Evolutionary conservation across 2,329 filamentous ascomycete species (phyloP).

Genomic region (Hymenoscyphus fructigenus): DNA sequence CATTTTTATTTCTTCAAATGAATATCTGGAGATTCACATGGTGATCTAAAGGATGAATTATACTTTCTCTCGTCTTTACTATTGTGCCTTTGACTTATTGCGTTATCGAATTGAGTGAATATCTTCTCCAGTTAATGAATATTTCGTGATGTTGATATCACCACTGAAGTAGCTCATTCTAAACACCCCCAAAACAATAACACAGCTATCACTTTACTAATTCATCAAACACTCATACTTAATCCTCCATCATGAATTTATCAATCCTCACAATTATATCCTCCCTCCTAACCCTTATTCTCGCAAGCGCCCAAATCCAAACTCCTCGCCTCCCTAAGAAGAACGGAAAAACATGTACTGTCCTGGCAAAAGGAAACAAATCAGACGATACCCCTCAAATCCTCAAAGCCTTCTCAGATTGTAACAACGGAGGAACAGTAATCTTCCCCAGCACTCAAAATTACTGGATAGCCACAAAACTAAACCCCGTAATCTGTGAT

Average conservation of each 20-base stretch:
- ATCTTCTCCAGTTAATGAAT: too few species aligned
- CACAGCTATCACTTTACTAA: too few species aligned
- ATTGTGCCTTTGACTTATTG: too few species aligned
- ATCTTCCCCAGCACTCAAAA: conserved; percentile 50
- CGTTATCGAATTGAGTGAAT: too few species aligned
- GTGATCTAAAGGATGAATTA: too few species aligned
- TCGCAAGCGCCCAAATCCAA: conserved; percentile 54
- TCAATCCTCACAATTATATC: conserved; percentile 58
- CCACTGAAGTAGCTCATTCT: too few species aligned
- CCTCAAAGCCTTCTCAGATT: conserved; percentile 48
- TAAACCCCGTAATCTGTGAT: conserved; percentile 51
- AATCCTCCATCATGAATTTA: conserved; percentile 40
- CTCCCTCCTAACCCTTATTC: conserved; percentile 67
- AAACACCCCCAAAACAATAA: too few species aligned
- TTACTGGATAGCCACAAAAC: conserved; percentile 50
- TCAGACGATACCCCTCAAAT: conserved; percentile 54
- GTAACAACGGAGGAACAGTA: conserved; percentile 48
- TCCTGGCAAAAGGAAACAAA: conserved; percentile 41
- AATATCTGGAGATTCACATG: too few species aligned
- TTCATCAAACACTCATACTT: conserved; percentile 36
- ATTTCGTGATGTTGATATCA: too few species aligned
- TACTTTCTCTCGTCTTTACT: too few species aligned
- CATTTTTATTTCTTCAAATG: too few species aligned
- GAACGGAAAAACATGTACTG: conserved; percentile 37
- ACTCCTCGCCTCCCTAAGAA: conserved; percentile 44